Evolutionary conservation across 441 rosid species (phyloP).

Genomic region (Omphalea diandra): DNA sequence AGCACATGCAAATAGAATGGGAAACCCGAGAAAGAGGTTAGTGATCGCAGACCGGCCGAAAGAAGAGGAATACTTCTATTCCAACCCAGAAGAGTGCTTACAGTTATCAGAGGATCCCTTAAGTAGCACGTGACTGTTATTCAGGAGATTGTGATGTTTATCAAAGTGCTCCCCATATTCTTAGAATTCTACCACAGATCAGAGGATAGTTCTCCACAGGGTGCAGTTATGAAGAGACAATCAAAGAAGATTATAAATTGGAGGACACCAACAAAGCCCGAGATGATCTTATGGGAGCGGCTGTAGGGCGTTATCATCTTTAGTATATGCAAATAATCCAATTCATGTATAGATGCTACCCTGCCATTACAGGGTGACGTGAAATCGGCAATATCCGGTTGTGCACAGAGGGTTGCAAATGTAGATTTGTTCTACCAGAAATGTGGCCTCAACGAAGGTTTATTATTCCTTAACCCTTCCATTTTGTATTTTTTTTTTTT

Average conservation of each 20-base stretch:
- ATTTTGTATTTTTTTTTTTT: conserved; percentile 1
- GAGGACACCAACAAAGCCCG: conserved; percentile 17
- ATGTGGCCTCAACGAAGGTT: conserved; percentile 31
- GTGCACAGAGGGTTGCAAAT: conserved; percentile 35
- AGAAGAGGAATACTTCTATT: conserved; percentile 88
- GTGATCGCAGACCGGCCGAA: conserved; percentile 77
- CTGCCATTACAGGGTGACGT: conserved; percentile 42
- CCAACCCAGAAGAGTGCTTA: conserved; percentile 89
- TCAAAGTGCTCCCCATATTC: conserved; percentile 21
- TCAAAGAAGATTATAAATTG: conserved; percentile 4
- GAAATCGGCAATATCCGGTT: conserved; percentile 25
- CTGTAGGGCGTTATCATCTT: conserved; percentile 15
- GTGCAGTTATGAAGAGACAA: conserved; percentile 12
- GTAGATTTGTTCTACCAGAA: conserved; percentile 24
- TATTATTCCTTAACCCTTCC: conserved; percentile 22
- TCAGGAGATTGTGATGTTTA: conserved; percentile 15
- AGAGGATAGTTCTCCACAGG: conserved; percentile 18
- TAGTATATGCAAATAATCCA: conserved; percentile 36
- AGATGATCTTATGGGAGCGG: conserved; percentile 26
- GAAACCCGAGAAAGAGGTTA: conserved; percentile 53
- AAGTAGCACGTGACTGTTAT: conserved; percentile 32
- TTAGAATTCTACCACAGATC: conserved; percentile 28
- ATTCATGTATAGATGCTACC: conserved; percentile 45
- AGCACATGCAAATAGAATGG: conserved; percentile 59
- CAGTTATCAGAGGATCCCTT: conserved; percentile 35